phyloP scores from a whole-genome alignment of 148 eudicot genomes.

The Dysphania ambrosioides region DNA sequence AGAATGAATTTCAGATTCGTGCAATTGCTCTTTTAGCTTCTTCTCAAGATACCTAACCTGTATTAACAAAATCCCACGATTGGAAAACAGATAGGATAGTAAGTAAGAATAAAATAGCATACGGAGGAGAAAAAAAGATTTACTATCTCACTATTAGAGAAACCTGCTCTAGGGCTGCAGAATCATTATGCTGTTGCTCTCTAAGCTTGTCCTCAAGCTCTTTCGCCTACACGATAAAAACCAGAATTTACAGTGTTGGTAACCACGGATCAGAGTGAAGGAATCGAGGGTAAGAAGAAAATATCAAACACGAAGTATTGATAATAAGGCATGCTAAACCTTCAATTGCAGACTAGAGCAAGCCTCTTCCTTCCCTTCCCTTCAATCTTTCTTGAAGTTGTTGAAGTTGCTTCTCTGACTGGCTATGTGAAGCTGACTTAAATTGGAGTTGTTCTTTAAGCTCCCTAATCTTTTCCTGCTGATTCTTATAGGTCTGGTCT shows the following conservation, averaged over 20 bases:
- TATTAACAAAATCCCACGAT: background rate
- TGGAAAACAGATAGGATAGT: background rate
- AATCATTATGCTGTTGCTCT: constrained; percentile 50
- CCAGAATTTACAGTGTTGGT: constrained; percentile 9
- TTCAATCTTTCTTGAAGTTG: constrained; percentile 65
- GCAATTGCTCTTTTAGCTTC: constrained; percentile 61
- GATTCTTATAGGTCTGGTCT: constrained; percentile 67
- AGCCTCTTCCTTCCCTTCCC: constrained; percentile 63
- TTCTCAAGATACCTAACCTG: constrained; percentile 76
- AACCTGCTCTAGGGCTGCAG: constrained; percentile 54
- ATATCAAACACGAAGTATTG: background rate
- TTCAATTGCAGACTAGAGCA: constrained; percentile 57
- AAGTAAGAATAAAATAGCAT: background rate
- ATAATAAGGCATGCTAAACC: constrained; percentile 31
- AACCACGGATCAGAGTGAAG: background rate
- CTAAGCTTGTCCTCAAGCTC: constrained; percentile 70
- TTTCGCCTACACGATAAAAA: constrained; percentile 51
- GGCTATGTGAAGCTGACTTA: constrained; percentile 49
- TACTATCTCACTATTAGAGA: background rate
- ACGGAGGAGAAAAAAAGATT: background rate
- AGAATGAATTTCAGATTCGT: constrained; percentile 47
- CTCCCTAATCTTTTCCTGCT: constrained; percentile 74
- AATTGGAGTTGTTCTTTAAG: constrained; percentile 65
- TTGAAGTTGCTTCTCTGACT: constrained; percentile 56
- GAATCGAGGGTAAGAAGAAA: no score